These are phyloP conservation scores for Mycena metata DNA, from an alignment of 768 basidiomycete genomes.

Conservation along the genomic window DNA sequence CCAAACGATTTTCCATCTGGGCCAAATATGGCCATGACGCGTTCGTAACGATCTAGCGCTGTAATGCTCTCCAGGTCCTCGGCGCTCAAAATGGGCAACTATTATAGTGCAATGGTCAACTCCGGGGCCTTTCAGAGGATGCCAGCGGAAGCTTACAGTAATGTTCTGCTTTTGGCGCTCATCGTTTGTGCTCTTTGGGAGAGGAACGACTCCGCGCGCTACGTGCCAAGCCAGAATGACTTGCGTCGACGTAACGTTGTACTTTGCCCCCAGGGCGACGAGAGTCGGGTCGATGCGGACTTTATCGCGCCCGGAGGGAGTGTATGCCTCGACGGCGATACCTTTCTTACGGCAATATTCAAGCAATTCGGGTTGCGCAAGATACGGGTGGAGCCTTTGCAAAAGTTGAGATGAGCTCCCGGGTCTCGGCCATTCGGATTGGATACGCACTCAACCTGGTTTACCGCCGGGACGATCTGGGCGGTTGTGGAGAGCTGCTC, in stretches of 20 bases:
- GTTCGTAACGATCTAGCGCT: slow-evolving; percentile 18
- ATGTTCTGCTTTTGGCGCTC: slow-evolving; percentile 66
- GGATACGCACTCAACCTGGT: slow-evolving; percentile 59
- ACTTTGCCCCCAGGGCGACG: slow-evolving; percentile 59
- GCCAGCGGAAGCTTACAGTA: slow-evolving; percentile 26
- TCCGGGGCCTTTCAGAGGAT: no score
- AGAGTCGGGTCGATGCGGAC: slow-evolving; percentile 63
- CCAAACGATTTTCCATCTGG: slow-evolving; percentile 17
- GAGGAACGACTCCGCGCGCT: slow-evolving; percentile 57
- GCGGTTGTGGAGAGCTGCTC: slow-evolving; percentile 56
- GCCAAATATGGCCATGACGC: neutral
- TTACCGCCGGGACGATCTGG: slow-evolving; percentile 60
- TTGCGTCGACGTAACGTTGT: slow-evolving; percentile 60
- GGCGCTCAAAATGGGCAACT: slow-evolving; percentile 16
- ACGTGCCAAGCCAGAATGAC: slow-evolving; percentile 68
- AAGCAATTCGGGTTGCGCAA: slow-evolving; percentile 61
- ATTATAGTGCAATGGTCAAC: neutral
- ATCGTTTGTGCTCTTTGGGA: slow-evolving; percentile 63
- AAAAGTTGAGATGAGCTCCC: neutral
- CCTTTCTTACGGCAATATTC: slow-evolving; percentile 64
- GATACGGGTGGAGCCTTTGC: slow-evolving; percentile 62
- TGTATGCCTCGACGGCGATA: slow-evolving; percentile 63
- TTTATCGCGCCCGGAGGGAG: slow-evolving; percentile 59
- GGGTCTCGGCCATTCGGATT: no score
- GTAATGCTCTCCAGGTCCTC: slow-evolving; percentile 19